These are phyloP conservation scores for Domatiomyces catenatus DNA, from an alignment of 2,329 filamentous ascomycete species.

Conservation along the genomic window DNA sequence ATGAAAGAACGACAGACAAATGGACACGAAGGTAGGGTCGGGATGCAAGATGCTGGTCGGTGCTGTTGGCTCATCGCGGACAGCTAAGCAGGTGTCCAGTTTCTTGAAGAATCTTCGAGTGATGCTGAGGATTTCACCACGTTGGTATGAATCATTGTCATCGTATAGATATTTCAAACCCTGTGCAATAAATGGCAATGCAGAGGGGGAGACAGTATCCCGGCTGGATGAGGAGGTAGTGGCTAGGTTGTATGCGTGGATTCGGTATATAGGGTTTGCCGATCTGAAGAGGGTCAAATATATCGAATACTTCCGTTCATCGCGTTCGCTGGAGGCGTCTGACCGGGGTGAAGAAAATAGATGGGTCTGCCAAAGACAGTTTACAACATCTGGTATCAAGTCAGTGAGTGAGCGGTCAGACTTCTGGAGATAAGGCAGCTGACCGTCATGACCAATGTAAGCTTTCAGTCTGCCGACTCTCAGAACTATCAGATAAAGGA, in stretches of 20 bases:
- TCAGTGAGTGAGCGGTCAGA: neutral
- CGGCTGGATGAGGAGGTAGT: conserved; percentile 61
- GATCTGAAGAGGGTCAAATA: conserved; percentile 23
- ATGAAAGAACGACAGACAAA: neutral
- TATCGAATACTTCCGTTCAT: neutral
- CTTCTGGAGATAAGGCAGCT: neutral
- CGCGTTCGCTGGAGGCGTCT: neutral
- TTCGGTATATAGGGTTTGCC: conserved; percentile 50
- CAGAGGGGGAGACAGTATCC: conserved; percentile 49
- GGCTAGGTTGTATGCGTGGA: conserved; percentile 68
- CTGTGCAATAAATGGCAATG: conserved; percentile 47
- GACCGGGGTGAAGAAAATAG: neutral
- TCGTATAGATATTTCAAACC: conserved; percentile 60
- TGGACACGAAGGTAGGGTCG: neutral
- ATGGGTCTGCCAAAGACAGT: neutral
- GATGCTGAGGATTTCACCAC: conserved; percentile 63
- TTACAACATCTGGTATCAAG: conserved; percentile 8
- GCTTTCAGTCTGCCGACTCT: conserved; percentile 9
- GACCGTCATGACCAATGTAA: conserved; percentile 4
- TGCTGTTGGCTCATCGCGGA: conserved; percentile 1
- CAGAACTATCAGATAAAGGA: conserved; percentile 9
- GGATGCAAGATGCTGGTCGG: neutral
- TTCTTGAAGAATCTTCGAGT: conserved; percentile 47
- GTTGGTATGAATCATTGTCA: conserved; percentile 72
- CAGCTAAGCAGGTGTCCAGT: conserved; percentile 2